Evolutionary conservation across 2,329 filamentous ascomycete species (phyloP).

Genomic region (Aureobasidium sp.): DNA sequence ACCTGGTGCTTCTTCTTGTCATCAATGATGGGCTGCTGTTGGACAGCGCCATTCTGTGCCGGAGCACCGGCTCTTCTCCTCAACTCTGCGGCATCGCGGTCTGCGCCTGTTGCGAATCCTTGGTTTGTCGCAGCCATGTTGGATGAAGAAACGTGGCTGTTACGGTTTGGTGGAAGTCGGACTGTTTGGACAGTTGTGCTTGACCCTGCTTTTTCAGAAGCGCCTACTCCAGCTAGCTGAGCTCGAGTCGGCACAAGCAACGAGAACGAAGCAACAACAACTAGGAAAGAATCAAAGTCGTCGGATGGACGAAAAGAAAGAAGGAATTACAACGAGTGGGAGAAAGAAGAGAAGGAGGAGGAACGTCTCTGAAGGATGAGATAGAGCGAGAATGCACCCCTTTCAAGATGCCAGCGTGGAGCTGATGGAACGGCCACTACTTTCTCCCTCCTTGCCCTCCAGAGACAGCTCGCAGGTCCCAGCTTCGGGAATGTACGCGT

Average conservation of each 20-base stretch:
- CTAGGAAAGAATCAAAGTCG: neutral
- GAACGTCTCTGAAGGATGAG: neutral
- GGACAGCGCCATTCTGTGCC: constrained; percentile 7
- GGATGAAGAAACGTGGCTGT: neutral
- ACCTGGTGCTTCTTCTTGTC: constrained; percentile 14
- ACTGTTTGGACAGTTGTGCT: neutral
- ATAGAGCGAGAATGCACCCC: constrained; percentile 10
- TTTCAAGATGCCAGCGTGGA: constrained; percentile 15
- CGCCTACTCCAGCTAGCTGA: constrained; percentile 7
- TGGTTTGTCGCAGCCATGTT: constrained; percentile 11
- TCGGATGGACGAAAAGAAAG: constrained; percentile 6
- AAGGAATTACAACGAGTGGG: constrained; percentile 4
- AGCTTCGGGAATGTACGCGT: neutral
- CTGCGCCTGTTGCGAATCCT: constrained; percentile 7
- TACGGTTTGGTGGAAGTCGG: neutral
- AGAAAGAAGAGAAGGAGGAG: constrained; percentile 4
- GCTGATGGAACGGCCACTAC: constrained; percentile 8
- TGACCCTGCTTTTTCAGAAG: constrained; percentile 1
- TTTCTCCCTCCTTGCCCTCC: neutral
- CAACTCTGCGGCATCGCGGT: constrained; percentile 1
- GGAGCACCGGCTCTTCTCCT: constrained; percentile 8
- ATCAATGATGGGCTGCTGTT: constrained; percentile 7
- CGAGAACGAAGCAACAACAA: constrained; percentile 2
- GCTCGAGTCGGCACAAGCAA: neutral
- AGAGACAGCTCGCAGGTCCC: neutral